Conservation (phyloP, 2,329 filamentous ascomycete genomes). For the Gremmenia infestans region DNA sequence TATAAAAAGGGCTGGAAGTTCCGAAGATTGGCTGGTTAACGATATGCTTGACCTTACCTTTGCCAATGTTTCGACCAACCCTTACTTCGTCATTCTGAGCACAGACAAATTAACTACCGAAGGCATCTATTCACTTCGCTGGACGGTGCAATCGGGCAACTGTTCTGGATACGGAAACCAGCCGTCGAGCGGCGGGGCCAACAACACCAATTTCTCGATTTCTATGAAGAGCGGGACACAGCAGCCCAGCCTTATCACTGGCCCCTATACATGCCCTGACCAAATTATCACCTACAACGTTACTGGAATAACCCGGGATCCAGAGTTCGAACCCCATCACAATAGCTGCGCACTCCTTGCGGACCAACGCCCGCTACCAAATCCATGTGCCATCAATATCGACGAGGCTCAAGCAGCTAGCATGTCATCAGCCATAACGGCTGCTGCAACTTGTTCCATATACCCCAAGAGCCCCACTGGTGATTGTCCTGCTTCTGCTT, state of each 20-base stretch:
- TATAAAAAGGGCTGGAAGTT: not conserved
- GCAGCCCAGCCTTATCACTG: not conserved
- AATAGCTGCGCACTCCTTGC: too few species aligned
- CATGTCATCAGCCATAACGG: not conserved
- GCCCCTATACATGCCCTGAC: not conserved
- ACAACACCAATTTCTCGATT: too few species aligned
- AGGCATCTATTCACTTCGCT: too few species aligned
- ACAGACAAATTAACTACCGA: too few species aligned
- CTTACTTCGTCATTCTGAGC: too few species aligned
- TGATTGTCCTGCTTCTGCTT: not conserved
- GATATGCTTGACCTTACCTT: too few species aligned
- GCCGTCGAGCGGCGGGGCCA: too few species aligned
- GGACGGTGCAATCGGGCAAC: too few species aligned
- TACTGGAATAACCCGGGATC: not conserved
- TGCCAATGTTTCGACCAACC: too few species aligned
- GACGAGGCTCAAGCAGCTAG: not conserved
- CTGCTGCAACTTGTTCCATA: not conserved
- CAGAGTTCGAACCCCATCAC: not conserved
- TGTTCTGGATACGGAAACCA: too few species aligned
- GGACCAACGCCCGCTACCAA: not conserved
- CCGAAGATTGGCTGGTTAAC: too few species aligned
- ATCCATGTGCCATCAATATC: not conserved
- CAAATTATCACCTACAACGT: not conserved
- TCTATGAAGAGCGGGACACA: not conserved
- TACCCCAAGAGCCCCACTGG: not conserved